Percentiles rank a stretch among this genome's conserved stretches.
phyloP scores from a whole-genome alignment of 2,329 filamentous ascomycete genomes.

The Aurifilum marmelostoma region DNA sequence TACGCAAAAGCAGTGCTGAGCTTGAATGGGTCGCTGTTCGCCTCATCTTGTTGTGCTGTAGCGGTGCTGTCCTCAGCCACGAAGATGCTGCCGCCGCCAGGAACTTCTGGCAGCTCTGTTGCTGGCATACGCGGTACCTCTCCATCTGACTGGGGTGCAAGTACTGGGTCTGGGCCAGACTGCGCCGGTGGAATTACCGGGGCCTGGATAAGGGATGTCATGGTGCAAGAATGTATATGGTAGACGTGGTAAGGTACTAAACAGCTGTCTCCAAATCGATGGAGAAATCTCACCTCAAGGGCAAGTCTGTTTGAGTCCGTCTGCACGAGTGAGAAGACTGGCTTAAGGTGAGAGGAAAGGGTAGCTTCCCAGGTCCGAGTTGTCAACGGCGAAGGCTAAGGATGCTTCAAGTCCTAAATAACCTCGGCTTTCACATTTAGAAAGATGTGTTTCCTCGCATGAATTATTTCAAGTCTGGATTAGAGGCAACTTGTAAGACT shows the following conservation, averaged over 20 bases:
- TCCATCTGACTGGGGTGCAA: conserved; percentile 3
- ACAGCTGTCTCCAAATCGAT: too few species aligned
- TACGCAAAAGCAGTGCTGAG: conserved; percentile 36
- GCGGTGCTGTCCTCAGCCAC: background rate
- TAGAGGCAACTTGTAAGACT: too few species aligned
- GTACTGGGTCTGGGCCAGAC: background rate
- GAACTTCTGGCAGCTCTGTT: conserved; percentile 9
- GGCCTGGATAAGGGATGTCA: conserved; percentile 7
- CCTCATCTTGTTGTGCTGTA: conserved; percentile 21
- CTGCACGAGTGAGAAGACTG: too few species aligned
- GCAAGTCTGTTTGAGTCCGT: too few species aligned
- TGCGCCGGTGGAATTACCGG: background rate
- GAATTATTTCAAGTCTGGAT: too few species aligned
- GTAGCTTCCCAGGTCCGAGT: too few species aligned
- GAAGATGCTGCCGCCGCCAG: background rate
- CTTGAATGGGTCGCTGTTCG: conserved; percentile 35
- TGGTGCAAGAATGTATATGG: background rate
- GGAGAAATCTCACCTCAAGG: too few species aligned
- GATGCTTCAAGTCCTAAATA: too few species aligned
- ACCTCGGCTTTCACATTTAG: too few species aligned
- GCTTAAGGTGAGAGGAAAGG: too few species aligned
- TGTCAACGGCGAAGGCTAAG: too few species aligned
- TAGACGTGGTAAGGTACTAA: background rate
- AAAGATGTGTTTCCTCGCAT: too few species aligned
- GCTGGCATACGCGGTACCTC: conserved; percentile 6